These are phyloP conservation scores for Amanita brunnescens DNA, from an alignment of 768 basidiomycete species.

Conservation along the genomic window DNA sequence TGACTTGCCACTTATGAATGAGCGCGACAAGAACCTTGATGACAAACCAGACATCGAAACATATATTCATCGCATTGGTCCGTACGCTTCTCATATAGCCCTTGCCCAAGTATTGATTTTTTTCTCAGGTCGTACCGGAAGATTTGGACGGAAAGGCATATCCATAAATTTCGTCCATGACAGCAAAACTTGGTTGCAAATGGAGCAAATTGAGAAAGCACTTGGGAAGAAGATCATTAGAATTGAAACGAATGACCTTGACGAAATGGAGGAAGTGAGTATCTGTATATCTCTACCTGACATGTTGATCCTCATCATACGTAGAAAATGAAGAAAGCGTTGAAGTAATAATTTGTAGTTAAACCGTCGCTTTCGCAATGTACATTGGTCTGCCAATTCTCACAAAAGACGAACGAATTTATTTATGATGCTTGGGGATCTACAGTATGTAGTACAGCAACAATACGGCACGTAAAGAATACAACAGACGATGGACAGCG, in stretches of 20 bases:
- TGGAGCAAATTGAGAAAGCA: slow-evolving; percentile 80
- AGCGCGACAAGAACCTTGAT: slow-evolving; percentile 45
- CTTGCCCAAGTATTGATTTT: neutral
- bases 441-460: neutral
- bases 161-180: slow-evolving; percentile 98
- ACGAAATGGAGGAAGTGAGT: slow-evolving; percentile 88
- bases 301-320: neutral
- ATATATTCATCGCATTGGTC: slow-evolving; percentile 96
- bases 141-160: slow-evolving; percentile 95
- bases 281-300: slow-evolving; percentile 5
- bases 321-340: slow-evolving; percentile 77
- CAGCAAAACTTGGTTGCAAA: slow-evolving; percentile 76
- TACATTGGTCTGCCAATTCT: neutral
- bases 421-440: neutral
- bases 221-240: slow-evolving; percentile 73
- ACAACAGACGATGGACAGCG: neutral
- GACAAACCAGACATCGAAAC: slow-evolving; percentile 86
- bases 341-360: slow-evolving; percentile 36
- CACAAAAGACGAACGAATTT: neutral
- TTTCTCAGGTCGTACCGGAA: slow-evolving; percentile 84
- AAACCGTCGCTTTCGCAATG: neutral
- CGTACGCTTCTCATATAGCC: slow-evolving; percentile 16
- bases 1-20: slow-evolving; percentile 82
- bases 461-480: neutral
- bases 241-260: slow-evolving; percentile 85